Conservation (phyloP, 164 flowering plant genomes). For the Berberis thunbergii region DNA sequence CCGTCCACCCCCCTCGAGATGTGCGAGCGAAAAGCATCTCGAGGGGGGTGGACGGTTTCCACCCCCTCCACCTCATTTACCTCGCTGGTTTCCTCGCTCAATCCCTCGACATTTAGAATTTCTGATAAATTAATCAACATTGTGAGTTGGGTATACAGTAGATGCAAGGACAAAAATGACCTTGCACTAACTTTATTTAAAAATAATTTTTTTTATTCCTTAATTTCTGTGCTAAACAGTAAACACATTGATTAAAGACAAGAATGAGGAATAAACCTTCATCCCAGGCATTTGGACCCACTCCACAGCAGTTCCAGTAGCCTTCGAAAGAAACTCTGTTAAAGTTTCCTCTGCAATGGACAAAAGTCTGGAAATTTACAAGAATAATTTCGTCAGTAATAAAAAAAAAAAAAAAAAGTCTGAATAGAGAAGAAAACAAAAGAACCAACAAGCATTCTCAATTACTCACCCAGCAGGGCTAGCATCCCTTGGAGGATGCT, state of each 20-base stretch:
- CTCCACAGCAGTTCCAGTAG: slow-evolving; percentile 97
- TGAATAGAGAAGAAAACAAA: slow-evolving; percentile 18
- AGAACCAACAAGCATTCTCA: slow-evolving; percentile 7
- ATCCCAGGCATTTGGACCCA: slow-evolving; percentile 99
- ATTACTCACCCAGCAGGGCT: slow-evolving; percentile 90
- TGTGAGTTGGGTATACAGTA: too few species aligned
- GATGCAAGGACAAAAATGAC: too few species aligned
- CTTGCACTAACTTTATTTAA: too few species aligned
- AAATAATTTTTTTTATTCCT: neutral
- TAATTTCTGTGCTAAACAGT: neutral
- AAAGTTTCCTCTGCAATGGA: slow-evolving; percentile 96
- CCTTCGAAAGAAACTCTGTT: slow-evolving; percentile 95
- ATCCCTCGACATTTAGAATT: too few species aligned
- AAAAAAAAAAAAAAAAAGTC: slow-evolving; percentile 8
- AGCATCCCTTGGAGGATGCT: slow-evolving; percentile 95
- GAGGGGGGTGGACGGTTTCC: too few species aligned
- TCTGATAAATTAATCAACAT: too few species aligned
- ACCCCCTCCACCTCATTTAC: too few species aligned
- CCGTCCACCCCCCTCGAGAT: too few species aligned
- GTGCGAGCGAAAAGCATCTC: too few species aligned
- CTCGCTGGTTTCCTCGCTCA: too few species aligned
- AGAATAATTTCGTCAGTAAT: slow-evolving; percentile 15
- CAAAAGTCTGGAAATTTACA: slow-evolving; percentile 56
- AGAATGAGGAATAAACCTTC: slow-evolving; percentile 42
- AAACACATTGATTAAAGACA: slow-evolving; percentile 5